Conservation (phyloP, 306 rosid species). For the Prosopis cineraria region DNA sequence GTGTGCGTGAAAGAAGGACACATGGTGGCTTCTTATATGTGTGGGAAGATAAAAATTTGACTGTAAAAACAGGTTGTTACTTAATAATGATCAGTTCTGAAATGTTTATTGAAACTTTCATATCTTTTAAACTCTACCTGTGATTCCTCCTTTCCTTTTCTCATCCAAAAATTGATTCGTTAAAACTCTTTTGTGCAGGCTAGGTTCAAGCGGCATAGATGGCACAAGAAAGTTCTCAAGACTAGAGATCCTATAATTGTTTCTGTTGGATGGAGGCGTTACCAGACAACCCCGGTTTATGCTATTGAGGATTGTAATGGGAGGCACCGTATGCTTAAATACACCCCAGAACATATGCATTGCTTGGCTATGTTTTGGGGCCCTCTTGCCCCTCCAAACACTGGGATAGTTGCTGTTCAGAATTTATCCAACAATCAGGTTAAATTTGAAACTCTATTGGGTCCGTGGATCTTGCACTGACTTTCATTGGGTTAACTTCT, state of each 20-base stretch:
- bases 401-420: constrained; percentile 91
- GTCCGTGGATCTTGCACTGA: constrained; percentile 1
- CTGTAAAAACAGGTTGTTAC: constrained; percentile 20
- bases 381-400: constrained; percentile 90
- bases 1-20: background rate
- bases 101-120: constrained; percentile 1
- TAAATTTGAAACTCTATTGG: background rate
- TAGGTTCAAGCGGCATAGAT: constrained; percentile 87
- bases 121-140: background rate
- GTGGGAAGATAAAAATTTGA: constrained; percentile 12
- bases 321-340: constrained; percentile 92
- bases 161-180: background rate
- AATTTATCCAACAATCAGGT: constrained; percentile 85
- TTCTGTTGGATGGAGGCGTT: constrained; percentile 97
- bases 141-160: background rate
- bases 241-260: constrained; percentile 86
- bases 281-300: constrained; percentile 90
- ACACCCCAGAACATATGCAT: constrained; percentile 95
- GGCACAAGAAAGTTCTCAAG: constrained; percentile 92
- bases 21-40: background rate
- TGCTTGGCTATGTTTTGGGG: constrained; percentile 97
- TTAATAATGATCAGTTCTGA: constrained; percentile 7
- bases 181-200: constrained; percentile 51
- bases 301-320: constrained; percentile 87
- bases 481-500: constrained; percentile 8